phyloP scores from a whole-genome alignment of 208 protist species.

The Leishmania mexicana region DNA sequence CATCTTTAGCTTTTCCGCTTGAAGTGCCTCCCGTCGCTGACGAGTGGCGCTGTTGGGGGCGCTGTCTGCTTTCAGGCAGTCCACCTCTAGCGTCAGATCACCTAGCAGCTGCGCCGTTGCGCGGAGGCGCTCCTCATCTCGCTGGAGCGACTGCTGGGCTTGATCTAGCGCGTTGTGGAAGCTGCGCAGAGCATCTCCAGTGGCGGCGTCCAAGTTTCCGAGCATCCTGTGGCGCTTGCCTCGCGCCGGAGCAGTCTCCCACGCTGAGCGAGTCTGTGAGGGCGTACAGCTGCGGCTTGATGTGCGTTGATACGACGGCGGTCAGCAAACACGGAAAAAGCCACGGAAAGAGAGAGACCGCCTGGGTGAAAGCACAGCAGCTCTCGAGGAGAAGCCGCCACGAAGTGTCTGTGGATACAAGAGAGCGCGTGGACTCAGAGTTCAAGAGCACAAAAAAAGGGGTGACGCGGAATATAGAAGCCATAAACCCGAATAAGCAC shows the following conservation, averaged over 20 bases:
- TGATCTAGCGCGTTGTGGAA: constrained; percentile 45
- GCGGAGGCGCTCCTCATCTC: constrained; percentile 37
- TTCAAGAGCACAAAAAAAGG: background rate
- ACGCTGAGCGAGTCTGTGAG: background rate
- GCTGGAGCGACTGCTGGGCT: constrained; percentile 39
- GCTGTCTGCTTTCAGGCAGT: constrained; percentile 3
- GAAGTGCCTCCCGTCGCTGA: constrained; percentile 39
- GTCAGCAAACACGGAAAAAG: background rate
- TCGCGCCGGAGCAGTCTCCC: background rate
- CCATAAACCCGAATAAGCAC: background rate
- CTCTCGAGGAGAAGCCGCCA: background rate
- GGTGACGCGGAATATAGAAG: background rate
- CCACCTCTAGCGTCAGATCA: constrained; percentile 19
- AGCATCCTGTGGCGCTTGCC: constrained; percentile 30
- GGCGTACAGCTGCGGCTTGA: background rate
- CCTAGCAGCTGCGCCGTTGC: constrained; percentile 18
- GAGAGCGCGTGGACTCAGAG: background rate
- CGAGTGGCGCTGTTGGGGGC: constrained; percentile 30
- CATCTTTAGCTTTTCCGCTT: constrained; percentile 40
- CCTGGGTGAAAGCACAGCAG: background rate
- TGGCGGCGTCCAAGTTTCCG: constrained; percentile 30
- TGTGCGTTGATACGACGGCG: background rate
- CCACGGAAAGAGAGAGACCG: background rate
- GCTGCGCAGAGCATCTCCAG: constrained; percentile 41
- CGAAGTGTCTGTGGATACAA: background rate